Base-by-base conservation (phyloP, 352 stramenopile genomes). In the Globisporangium canariense region DNA sequence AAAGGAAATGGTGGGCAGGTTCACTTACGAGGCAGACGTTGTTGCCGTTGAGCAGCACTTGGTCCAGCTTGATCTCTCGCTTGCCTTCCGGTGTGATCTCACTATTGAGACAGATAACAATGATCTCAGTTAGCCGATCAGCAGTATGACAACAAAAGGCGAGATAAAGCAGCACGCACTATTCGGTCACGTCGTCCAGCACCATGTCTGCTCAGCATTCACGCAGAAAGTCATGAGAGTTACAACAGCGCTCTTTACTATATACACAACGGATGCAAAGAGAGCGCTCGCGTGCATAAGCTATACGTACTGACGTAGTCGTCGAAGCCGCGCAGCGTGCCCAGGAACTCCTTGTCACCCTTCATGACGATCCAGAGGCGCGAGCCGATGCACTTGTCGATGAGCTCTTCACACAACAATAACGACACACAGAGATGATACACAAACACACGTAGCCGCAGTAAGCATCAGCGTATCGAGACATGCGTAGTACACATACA, bases 301-400 rank as follows among this genome's bases (percentile, higher is more conserved):
- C 7, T 36, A 9, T 56, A 93, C 85, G 68, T 93, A 96, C 97
- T 98, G 54, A 98, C 95, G 80, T 98, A 98, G 73, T 98, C 94
- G 70, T 98, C 96, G 66, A 98, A 98, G 20, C 96, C 96, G 49
- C 90, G 79, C 25, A 98, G 81, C 32, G 95, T 98, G 40, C 96
- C 96, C 28, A 98, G 69, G 66, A 98, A 91, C 73, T 98, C 96
- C 74, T 98, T 98, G 74, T 98, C 89, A 47, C 96, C 97, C 75
- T 99, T 98, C 96, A 99, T 99, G 70, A 99, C 95, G 70, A 99
- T 98, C 97, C 97, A 99, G 54, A 99, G 92, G 60, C 93, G 88
- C 16, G 94, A 98, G 54, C 97, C 98, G 66, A 99, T 99, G 75
- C 97, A 99, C 75, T 99, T 99, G 83, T 99, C 98, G 65, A 99